A percentile compares a stretch with the other conserved stretches of the same genome.
These are phyloP conservation scores for Suillus luteus DNA, from an alignment of 768 basidiomycete species.

Conservation along the genomic window DNA sequence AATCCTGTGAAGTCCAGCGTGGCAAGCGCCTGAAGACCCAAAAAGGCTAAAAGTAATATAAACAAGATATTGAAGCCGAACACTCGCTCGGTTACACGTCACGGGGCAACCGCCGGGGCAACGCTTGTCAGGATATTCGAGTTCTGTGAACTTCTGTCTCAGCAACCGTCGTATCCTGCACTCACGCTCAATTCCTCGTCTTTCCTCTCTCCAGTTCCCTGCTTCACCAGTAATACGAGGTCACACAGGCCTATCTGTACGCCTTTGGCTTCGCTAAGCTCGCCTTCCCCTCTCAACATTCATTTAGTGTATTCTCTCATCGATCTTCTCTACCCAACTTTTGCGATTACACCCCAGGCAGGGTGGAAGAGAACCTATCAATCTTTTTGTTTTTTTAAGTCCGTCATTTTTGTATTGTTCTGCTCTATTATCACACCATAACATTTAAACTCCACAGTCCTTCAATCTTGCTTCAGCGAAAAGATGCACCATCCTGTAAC, in stretches of 20 bases:
- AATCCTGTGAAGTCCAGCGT: too few relatives aligned
- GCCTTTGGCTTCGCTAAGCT: neutral
- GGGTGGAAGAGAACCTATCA: neutral
- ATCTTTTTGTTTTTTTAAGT: slow-evolving; percentile 5
- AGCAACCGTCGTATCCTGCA: slow-evolving; percentile 6
- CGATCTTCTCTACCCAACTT: neutral
- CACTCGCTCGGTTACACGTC: slow-evolving; percentile 8
- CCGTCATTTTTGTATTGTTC: neutral
- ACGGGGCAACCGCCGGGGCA: slow-evolving; percentile 3
- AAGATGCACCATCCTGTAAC: slow-evolving; percentile 30
- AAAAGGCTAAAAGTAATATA: slow-evolving; percentile 7
- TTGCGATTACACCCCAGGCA: neutral
- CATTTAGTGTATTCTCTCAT: neutral
- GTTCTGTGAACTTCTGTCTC: slow-evolving; percentile 7
- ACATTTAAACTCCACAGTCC: slow-evolving; percentile 3
- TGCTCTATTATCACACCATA: slow-evolving; percentile 6
- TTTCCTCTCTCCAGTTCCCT: slow-evolving; percentile 9
- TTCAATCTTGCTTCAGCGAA: slow-evolving; percentile 9
- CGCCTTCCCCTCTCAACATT: neutral
- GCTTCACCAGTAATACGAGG: neutral
- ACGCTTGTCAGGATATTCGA: slow-evolving; percentile 8
- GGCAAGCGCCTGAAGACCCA: neutral
- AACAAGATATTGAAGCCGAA: neutral
- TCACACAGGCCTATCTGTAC: neutral
- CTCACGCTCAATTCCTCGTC: slow-evolving; percentile 4